Evolutionary conservation across 208 protist genomes (phyloP), one percentile per base, ranked within the genome.

Genomic region (Crithidia sp.): DNA sequence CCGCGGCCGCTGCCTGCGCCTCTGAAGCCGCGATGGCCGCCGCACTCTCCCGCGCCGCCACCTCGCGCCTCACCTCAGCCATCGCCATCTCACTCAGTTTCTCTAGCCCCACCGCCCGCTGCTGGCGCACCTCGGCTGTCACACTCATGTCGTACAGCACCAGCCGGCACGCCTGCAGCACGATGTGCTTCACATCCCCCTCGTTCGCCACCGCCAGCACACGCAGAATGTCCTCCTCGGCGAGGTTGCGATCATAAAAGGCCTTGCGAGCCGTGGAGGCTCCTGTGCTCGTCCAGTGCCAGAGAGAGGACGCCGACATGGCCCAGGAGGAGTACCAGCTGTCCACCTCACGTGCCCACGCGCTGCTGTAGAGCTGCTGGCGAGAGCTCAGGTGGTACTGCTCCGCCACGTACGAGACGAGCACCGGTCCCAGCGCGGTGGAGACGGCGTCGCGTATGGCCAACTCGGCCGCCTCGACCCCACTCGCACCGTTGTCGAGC

Each of bases 331-430:
- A 77, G 37, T 58, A 71, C 65, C 88, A 87, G 59, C 77, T 80
- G 57, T 90, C 85, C 69, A 92, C 41, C 62, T 90, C 79, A 0
- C 80, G 76, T 44, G 73, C 41, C 69, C 77, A 78, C 9, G 9
- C 37, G 61, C 60, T 83, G 12, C 53, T 64, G 43, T 71, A 56
- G 36, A 88, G 71, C 39, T 82, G 66, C 71, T 92, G 85, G 4
- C 83, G 82, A 1, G 83, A 77, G 10, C 77, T 79, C 37, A 74
- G 49, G 50, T 62, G 56, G 59, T 90, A 92, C 73, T 88, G 67
- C 66, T 88, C 60, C 16, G 85, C 84, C 74, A 92, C 83, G 62
- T 84, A 70, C 14, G 60, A 60, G 37, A 92, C 77, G 37, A 90
- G 44, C 9, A 67, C 68, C 5, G 80, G 78, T 4, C 87, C 87